phyloP scores from a whole-genome alignment of 177 flowering plant species.

The Vitis hybrid region DNA sequence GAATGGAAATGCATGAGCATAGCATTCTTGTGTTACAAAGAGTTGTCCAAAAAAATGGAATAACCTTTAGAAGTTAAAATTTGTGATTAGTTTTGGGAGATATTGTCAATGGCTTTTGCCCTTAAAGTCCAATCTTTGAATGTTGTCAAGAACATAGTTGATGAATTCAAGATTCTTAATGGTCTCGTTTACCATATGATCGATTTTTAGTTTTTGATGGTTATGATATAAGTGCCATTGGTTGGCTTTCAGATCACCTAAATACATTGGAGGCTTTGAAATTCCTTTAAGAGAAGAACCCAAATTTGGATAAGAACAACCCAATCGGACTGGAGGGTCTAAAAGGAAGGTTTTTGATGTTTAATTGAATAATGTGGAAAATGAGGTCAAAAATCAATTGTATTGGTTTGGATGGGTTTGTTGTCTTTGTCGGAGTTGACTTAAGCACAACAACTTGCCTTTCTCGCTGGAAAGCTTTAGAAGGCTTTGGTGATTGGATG shows the following conservation, averaged over 20 bases:
- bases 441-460: too few species aligned
- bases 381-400: too few species aligned
- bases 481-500: too few species aligned
- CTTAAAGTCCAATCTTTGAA: conserved; percentile 65
- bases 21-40: conserved; percentile 74
- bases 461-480: too few species aligned
- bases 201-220: conserved; percentile 88
- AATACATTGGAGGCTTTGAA: conserved; percentile 52
- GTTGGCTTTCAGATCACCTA: conserved; percentile 85
- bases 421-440: too few species aligned
- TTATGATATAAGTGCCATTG: conserved; percentile 91
- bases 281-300: conserved; percentile 65
- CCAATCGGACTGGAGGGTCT: conserved; percentile 62
- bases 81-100: conserved; percentile 79
- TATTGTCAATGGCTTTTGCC: conserved; percentile 89
- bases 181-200: conserved; percentile 82
- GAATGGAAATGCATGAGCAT: conserved; percentile 27
- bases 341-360: conserved; percentile 83
- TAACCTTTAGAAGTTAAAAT: conserved; percentile 42
- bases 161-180: conserved; percentile 60
- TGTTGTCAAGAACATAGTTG: conserved; percentile 53
- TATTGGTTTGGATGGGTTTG: too few species aligned
- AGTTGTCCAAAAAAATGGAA: conserved; percentile 78
- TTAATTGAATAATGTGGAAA: conserved; percentile 81
- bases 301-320: conserved; percentile 77